These are phyloP conservation scores for Colletotrichum sidae DNA, from an alignment of 2,329 filamentous ascomycete species.

Conservation along the genomic window DNA sequence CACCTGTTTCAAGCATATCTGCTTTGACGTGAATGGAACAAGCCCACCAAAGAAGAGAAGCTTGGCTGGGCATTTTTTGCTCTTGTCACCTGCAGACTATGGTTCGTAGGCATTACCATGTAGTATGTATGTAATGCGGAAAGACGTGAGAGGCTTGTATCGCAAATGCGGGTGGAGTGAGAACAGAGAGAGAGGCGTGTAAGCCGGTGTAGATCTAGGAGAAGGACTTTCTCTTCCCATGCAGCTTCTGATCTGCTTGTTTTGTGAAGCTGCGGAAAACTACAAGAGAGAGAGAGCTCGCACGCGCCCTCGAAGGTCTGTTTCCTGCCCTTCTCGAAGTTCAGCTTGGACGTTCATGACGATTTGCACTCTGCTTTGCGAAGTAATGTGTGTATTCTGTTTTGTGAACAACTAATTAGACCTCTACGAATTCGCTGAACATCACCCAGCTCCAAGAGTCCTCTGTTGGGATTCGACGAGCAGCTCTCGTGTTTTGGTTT, in stretches of 20 bases:
- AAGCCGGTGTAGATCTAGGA: neutral
- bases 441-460: no score
- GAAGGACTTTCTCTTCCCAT: neutral
- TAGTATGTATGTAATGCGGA: neutral
- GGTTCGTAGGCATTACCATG: constrained; percentile 11
- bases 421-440: neutral
- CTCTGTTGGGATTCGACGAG: no score
- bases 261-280: neutral
- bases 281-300: constrained; percentile 31
- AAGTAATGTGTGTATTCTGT: constrained; percentile 32
- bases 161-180: constrained; percentile 25
- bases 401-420: constrained; percentile 23
- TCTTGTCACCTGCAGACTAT: neutral
- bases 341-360: constrained; percentile 27
- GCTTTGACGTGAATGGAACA: constrained; percentile 36
- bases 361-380: constrained; percentile 18
- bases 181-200: neutral
- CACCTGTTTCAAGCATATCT: constrained; percentile 37
- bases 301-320: constrained; percentile 22
- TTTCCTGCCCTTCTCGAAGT: constrained; percentile 25
- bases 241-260: neutral
- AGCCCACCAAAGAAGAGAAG: neutral
- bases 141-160: constrained; percentile 6
- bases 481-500: neutral
- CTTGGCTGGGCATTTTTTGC: no score